A percentile compares a stretch with the other conserved stretches of the same genome.
Conservation (phyloP, 1,139 yeast genomes). For the Wickerhamomyces sp. region DNA sequence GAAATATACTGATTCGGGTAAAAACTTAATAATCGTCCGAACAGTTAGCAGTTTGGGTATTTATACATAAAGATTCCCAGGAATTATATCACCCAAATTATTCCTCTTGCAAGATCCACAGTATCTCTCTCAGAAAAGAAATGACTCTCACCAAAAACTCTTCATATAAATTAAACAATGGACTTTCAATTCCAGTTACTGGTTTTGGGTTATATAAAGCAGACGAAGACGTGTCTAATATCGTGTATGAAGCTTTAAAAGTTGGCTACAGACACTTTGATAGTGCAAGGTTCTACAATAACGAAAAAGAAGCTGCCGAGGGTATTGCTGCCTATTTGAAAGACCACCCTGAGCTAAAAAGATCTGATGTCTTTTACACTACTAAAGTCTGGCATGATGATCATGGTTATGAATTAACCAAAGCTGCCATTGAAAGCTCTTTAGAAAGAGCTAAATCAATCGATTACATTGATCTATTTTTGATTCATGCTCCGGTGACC, state of each 20-base stretch:
- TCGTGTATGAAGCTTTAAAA: slow-evolving; percentile 23
- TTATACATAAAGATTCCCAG: not conserved
- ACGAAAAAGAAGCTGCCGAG: slow-evolving; percentile 16
- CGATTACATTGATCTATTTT: slow-evolving; percentile 39
- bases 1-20: too few relatives aligned
- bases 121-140: not conserved
- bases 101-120: not conserved
- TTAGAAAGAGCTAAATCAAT: slow-evolving; percentile 43
- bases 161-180: slow-evolving; percentile 13
- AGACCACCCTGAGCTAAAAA: slow-evolving; percentile 15
- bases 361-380: slow-evolving; percentile 18
- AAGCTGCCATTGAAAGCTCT: slow-evolving; percentile 45
- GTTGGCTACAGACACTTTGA: slow-evolving; percentile 14
- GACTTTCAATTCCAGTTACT: slow-evolving; percentile 12
- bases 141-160: slow-evolving; percentile 29
- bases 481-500: slow-evolving; percentile 38
- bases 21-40: too few relatives aligned
- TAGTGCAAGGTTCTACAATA: slow-evolving; percentile 14
- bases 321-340: slow-evolving; percentile 17
- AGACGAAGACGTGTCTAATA: slow-evolving; percentile 5
- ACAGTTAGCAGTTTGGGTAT: too few relatives aligned
- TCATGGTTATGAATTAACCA: slow-evolving; percentile 44
- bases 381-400: slow-evolving; percentile 14
- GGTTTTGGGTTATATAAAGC: slow-evolving; percentile 17
- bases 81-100: too few relatives aligned